Base-by-base conservation (phyloP, 805 yeast genomes). In the Saccharomycopsis sp. region DNA sequence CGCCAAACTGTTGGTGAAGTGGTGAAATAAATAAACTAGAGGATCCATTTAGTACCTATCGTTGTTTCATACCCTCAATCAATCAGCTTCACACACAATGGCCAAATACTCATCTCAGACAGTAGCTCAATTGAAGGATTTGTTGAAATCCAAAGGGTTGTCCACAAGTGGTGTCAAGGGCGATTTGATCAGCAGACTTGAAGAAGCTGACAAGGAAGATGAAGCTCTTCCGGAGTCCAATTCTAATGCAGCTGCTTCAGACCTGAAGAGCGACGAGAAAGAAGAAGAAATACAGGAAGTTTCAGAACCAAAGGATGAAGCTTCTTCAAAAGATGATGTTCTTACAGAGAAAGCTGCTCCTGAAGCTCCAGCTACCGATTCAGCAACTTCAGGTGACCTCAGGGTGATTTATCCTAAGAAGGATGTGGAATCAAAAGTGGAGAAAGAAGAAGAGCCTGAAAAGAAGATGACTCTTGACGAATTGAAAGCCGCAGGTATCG, bases 91-190 rank as follows among this genome's bases (percentile, higher is more conserved):
- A n/a, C n/a, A n/a, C n/a, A 48, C 35, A 42, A 75, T 75, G 79
- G 49, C 74, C 13, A 69, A 68, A 8, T 80, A 77, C 56, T 55
- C 74, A n/a, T 54, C 77, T n/a, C 69, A 74, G 49, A 80, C 88
- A 2, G 96, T 87, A 38, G 77, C 80, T 15, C 95, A 87, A 64
- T 70, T 89, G 59, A 88, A 84, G 58, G 95, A 82, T 48, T 54
- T 73, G 42, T 69, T 89, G 52, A 79, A 80, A 52, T 60, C 69
- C 17, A 76, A 77, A 47, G 81, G 80, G 1, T 69, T 89, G 38
- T 58, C 92, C 2, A 65, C 67, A 4, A 72, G 72, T 30, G 97
- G 97, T 17, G 77, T 84, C 52, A 89, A 89, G 60, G 77, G 80
- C 32, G 96, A 86, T 39, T 63, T 82, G 50, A 64, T 82, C 42